A percentile compares a stretch with the other conserved stretches of the same genome.
phyloP scores from a whole-genome alignment of 768 basidiomycete species.

The Mycena alexandri region DNA sequence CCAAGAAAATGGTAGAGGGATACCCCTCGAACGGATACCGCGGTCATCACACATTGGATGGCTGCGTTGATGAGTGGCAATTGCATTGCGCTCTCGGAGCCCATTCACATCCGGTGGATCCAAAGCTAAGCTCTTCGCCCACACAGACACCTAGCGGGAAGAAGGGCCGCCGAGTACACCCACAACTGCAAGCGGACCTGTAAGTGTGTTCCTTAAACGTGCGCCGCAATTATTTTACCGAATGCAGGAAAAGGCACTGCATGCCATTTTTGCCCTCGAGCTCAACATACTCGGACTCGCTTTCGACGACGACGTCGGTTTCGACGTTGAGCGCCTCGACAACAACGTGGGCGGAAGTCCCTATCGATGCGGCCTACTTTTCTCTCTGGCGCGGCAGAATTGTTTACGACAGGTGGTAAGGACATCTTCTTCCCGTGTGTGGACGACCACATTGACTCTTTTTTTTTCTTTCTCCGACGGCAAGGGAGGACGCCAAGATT shows the following conservation, averaged over 20 bases:
- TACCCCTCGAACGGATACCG: not conserved
- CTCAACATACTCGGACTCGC: too few relatives aligned
- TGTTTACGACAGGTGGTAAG: not conserved
- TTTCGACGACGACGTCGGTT: too few relatives aligned
- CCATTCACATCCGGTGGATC: conserved; percentile 3
- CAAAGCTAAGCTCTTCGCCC: not conserved
- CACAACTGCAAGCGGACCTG: too few relatives aligned
- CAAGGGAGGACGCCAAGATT: not conserved
- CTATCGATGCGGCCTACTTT: not conserved
- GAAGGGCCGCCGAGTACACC: too few relatives aligned
- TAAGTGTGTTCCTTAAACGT: too few relatives aligned
- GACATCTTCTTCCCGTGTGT: too few relatives aligned
- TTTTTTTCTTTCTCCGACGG: not conserved
- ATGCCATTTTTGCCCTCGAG: not conserved
- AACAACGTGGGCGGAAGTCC: not conserved
- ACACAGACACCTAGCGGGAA: too few relatives aligned
- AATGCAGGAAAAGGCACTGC: too few relatives aligned
- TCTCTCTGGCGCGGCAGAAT: not conserved
- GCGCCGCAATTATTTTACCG: too few relatives aligned
- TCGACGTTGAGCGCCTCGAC: too few relatives aligned
- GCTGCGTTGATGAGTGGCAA: conserved; percentile 8
- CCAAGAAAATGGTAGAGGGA: not conserved
- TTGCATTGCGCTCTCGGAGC: not conserved
- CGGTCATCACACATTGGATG: not conserved
- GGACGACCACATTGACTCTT: too few relatives aligned